phyloP scores from a whole-genome alignment of 2,329 filamentous ascomycete species.

The Pyricularia grisea region DNA sequence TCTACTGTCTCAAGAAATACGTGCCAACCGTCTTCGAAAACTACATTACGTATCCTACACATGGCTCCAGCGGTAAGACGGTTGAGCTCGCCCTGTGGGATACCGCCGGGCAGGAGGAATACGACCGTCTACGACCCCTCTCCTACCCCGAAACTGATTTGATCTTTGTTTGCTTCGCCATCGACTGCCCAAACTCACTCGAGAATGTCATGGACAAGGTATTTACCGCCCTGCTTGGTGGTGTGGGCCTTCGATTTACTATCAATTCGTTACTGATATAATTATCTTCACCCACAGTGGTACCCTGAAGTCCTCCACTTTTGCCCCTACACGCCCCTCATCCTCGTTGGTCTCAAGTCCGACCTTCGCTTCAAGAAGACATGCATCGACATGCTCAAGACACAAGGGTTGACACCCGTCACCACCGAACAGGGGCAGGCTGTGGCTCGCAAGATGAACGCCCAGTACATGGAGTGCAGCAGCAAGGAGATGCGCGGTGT shows the following conservation, averaged over 20 bases:
- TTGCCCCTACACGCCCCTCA: conserved; percentile 91
- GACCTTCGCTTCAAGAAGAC: conserved; percentile 92
- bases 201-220: conserved; percentile 99
- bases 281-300: conserved; percentile 53
- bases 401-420: conserved; percentile 90
- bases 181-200: conserved; percentile 95
- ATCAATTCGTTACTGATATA: not conserved
- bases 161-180: conserved; percentile 97
- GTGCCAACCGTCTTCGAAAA: conserved; percentile 99
- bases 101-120: conserved; percentile 96
- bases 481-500: conserved; percentile 96
- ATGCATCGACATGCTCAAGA: conserved; percentile 97
- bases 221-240: conserved; percentile 16
- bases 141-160: conserved; percentile 98
- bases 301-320: conserved; percentile 98
- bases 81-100: conserved; percentile 98
- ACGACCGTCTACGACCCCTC: conserved; percentile 87
- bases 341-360: conserved; percentile 93
- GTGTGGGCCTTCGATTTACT: not conserved
- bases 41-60: conserved; percentile 95
- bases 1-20: conserved; percentile 66
- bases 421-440: conserved; percentile 81
- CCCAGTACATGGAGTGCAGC: conserved; percentile 95
- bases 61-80: conserved; percentile 80
- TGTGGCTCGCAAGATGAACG: conserved; percentile 89